Evolutionary conservation across 2,329 filamentous ascomycete species (phyloP).

Genomic region (Penicillium polonicum): DNA sequence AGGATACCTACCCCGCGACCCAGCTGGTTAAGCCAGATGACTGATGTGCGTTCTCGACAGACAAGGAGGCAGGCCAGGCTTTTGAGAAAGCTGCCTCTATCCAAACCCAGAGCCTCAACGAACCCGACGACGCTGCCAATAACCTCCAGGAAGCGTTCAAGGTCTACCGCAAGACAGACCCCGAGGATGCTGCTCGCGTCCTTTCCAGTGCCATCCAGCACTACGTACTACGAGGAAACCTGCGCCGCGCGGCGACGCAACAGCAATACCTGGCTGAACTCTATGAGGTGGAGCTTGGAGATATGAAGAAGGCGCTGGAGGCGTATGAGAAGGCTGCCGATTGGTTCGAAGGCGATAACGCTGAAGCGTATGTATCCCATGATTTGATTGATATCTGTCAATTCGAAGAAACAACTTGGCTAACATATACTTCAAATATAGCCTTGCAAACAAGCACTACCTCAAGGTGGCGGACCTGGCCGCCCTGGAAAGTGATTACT

Average conservation of each 20-base stretch:
- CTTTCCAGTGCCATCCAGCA: slow-evolving; percentile 77
- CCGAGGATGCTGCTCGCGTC: slow-evolving; percentile 77
- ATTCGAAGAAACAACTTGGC: neutral
- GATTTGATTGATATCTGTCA: neutral
- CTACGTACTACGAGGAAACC: slow-evolving; percentile 87
- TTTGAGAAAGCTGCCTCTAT: slow-evolving; percentile 85
- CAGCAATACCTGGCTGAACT: slow-evolving; percentile 87
- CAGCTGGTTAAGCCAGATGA: neutral
- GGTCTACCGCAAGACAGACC: slow-evolving; percentile 82
- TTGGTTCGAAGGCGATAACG: slow-evolving; percentile 88
- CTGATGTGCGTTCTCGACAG: slow-evolving; percentile 45
- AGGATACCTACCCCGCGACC: slow-evolving; percentile 32
- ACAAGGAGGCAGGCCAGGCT: slow-evolving; percentile 78
- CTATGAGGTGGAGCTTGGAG: slow-evolving; percentile 76
- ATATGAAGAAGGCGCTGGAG: slow-evolving; percentile 74
- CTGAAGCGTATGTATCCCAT: slow-evolving; percentile 61
- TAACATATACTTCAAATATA: slow-evolving; percentile 34
- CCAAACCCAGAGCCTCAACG: slow-evolving; percentile 76
- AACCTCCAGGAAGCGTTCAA: slow-evolving; percentile 89
- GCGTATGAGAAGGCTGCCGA: slow-evolving; percentile 81
- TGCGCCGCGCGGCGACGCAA: slow-evolving; percentile 83
- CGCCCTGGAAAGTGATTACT: slow-evolving; percentile 79
- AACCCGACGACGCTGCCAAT: slow-evolving; percentile 90
- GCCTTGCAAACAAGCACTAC: slow-evolving; percentile 88
- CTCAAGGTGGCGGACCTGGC: slow-evolving; percentile 88